Evolutionary conservation across 495 filamentous ascomycete genomes (phyloP), one percentile per base, ranked within the genome.

Genomic region (Penicillium robsamsonii): DNA sequence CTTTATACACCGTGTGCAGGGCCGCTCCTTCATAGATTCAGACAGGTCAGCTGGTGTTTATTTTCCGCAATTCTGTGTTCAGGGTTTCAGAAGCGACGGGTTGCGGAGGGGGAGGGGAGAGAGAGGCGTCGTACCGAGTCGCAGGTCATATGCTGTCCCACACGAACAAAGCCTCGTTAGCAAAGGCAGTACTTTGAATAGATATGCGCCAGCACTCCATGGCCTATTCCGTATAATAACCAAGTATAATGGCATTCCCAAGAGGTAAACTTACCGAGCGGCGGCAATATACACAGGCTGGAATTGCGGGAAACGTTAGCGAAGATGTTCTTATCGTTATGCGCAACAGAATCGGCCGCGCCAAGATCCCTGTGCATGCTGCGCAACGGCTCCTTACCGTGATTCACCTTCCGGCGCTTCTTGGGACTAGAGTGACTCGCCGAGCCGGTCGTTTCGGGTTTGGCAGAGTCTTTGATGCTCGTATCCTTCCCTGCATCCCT

Each of bases 391-490:
- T 58, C 74, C 85, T 81, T 84, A 96, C 93, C 94, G 83, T 99
- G 95, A 84, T 97, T 97, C 66, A 99, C 94, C 81, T 99, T 99
- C 77, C 92, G 89, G 76, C 95, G 84, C 84, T 96, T 98, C 81
- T 94, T 96, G 20, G 89, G 86, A 67, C 86, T 90, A 53, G 77
- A 73, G 59, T 78, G 71, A 67, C 69, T 65, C 56, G 68, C 72
- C 53, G 61, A 61, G 55, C 70, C 56, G 55, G 65, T 54, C 38
- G 65, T 67, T 63, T 75, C 74, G 56, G 70, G 51, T 61, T 76
- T 78, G 63, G 65, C 67, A 55, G 71, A 60, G 58, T 68, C 68
- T 53, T 70, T 72, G 53, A 61, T 63, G 64, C 61, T 66, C 50
- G 59, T 57, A 49, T 69, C 72, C 53, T 63, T 67, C 51, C 50